Base-by-base conservation (phyloP, 768 basidiomycete genomes). In the Polyporus arcularius region DNA sequence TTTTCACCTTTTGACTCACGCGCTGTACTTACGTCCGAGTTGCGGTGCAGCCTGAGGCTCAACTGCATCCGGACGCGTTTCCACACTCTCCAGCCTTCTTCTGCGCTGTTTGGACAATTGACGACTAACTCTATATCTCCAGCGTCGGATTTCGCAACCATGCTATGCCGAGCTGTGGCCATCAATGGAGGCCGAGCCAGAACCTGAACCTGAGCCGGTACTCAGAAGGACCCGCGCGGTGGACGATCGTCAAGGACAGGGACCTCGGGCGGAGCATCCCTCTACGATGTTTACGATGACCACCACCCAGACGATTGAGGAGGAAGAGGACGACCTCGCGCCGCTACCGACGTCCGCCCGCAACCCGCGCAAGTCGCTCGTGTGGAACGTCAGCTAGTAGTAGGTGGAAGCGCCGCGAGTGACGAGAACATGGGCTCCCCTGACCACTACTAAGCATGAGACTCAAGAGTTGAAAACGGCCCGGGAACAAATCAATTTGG, bases 271-370 rank as follows among this genome's bases (percentile, higher is more conserved):
- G 65, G 45, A 71, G 69, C 58, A 62, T 72, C 26, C 70, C 72
- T 0, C 49, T 68, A 70, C 47, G 73, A 75, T 9, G 64, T 66
- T 10, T 67, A 70, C 39, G 68, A 65, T 15, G 72, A 68, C 7
- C 32, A 55, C 14, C 48, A 51, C 12, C 48, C 67, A 71, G 35
- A 70, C 72, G 15, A 57, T 65, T 14, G 65, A 68, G 45, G 68
- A 67, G 32, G 60, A 65, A 28, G 70, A 72, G 41, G 76, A 78
- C 21, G 65, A 62, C 28, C 64, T 76, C 1, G 67, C 74, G 3
- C 75, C 78, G 3, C 66, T 78, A 18, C 61, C 66, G 9, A 60
- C 68, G 4, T 62, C 67, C n/a, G 52, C 68, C 14, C 67, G 62
- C 21, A 57, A 64, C 60, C 64, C 57, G 43, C 67, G 67, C 43